Conservation (phyloP, 176 grass and related monocot species). For the Poa pratensis region DNA sequence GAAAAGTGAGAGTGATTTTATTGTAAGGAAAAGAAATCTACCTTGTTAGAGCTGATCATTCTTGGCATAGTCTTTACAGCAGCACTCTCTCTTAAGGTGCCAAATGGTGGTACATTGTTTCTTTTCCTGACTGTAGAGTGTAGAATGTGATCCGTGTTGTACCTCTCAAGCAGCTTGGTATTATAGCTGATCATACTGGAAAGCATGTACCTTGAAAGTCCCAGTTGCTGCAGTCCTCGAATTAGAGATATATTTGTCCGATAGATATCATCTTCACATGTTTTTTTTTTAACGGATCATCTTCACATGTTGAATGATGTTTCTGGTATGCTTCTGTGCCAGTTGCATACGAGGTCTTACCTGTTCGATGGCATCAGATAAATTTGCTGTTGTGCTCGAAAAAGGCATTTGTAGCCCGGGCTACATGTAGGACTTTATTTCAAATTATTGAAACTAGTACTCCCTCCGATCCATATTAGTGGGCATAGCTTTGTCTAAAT, state of each 20-base stretch:
- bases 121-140: not conserved
- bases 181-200: not conserved
- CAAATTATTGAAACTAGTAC: too few relatives aligned
- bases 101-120: not conserved
- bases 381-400: too few relatives aligned
- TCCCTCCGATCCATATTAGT: too few relatives aligned
- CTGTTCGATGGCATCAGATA: not conserved
- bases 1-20: not conserved
- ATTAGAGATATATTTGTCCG: not conserved
- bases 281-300: not conserved
- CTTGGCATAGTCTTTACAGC: not conserved
- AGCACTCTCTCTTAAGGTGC: not conserved
- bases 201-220: not conserved
- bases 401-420: too few relatives aligned
- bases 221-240: not conserved
- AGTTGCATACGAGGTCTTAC: not conserved
- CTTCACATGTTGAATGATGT: not conserved
- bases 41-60: not conserved
- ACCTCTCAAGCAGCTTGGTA: not conserved
- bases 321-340: not conserved
- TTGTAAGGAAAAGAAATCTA: not conserved
- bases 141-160: not conserved
- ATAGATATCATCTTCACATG: not conserved
- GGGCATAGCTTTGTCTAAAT: too few relatives aligned
- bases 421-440: too few relatives aligned